These are phyloP conservation scores for Tulasnella sp. DNA, from an alignment of 768 basidiomycete species.

Conservation along the genomic window DNA sequence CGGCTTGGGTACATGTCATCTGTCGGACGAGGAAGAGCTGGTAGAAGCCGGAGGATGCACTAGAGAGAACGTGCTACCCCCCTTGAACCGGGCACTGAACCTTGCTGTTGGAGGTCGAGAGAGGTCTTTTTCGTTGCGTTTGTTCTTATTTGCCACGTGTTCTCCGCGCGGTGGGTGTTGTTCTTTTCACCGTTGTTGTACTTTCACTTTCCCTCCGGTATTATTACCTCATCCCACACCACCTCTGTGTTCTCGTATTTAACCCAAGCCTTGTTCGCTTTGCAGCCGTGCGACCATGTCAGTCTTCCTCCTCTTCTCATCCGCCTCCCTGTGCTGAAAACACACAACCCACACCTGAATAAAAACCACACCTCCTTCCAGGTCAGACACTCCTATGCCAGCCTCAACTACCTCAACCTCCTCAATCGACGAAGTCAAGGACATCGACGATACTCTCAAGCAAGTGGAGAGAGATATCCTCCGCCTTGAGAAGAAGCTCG, in stretches of 20 bases:
- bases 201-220: background rate
- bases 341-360: background rate
- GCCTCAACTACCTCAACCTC: background rate
- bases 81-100: background rate
- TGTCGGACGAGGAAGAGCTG: background rate
- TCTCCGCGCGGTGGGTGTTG: background rate
- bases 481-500: constrained; percentile 11
- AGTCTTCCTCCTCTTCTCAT: constrained; percentile 2
- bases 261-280: background rate
- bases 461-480: constrained; percentile 13
- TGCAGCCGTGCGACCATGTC: background rate
- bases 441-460: constrained; percentile 10
- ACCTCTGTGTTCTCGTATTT: background rate
- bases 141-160: background rate
- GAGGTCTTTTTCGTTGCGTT: no score
- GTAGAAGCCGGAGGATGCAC: background rate
- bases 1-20: background rate
- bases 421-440: constrained; percentile 11
- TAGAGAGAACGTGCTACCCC: background rate
- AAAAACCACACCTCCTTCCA: background rate
- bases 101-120: no score
- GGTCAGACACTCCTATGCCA: background rate
- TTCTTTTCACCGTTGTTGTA: background rate
- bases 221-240: background rate
- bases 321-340: background rate